A percentile compares a stretch with the other conserved stretches of the same genome.
These are phyloP conservation scores for Colletotrichum sp. DNA, from an alignment of 2,329 filamentous ascomycete genomes.

Conservation along the genomic window DNA sequence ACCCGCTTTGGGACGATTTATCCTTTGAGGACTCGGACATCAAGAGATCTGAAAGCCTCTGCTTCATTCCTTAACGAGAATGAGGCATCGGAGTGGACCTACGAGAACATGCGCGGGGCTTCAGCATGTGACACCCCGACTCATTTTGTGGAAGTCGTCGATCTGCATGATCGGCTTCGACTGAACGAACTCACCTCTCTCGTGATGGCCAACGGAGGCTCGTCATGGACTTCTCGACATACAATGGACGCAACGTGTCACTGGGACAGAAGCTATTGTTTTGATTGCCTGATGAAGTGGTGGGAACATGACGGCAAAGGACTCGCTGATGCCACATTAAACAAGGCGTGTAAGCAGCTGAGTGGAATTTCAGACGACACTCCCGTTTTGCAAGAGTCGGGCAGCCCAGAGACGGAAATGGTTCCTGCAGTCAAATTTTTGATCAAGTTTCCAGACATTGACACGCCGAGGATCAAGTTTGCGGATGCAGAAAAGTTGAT, in stretches of 20 bases:
- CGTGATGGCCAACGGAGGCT: background rate
- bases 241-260: background rate
- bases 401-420: background rate
- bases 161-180: background rate
- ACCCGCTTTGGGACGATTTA: accelerated
- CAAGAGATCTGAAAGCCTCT: background rate
- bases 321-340: accelerated
- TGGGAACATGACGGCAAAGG: background rate
- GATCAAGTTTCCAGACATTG: background rate
- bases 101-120: background rate
- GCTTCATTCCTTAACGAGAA: accelerated
- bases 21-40: background rate
- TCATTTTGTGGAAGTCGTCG: background rate
- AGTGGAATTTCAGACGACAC: too few species aligned
- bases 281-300: background rate
- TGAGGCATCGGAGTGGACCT: background rate
- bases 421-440: background rate
- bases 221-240: background rate
- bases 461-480: background rate
- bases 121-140: background rate
- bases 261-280: background rate
- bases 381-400: background rate
- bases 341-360: background rate
- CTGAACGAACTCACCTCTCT: background rate
- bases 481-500: background rate